Percentiles rank a stretch among this genome's conserved stretches.
phyloP scores from a whole-genome alignment of 2,329 filamentous ascomycete genomes.

The Sporothrix globosa region DNA sequence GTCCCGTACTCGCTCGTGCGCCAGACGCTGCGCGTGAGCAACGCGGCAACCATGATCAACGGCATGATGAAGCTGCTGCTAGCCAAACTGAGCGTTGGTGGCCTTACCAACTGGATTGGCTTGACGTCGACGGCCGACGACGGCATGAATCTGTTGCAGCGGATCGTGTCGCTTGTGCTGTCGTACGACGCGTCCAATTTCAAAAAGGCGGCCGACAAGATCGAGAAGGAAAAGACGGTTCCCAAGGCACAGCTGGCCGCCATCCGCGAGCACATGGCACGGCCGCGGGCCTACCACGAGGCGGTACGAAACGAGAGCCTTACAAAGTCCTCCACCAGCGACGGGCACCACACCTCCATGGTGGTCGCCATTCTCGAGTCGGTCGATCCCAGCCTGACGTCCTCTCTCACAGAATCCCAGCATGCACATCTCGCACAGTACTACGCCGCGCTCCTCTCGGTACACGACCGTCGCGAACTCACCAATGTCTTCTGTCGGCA shows the following conservation, averaged over 20 bases:
- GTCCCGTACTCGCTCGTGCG: constrained; percentile 72
- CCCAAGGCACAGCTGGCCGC: constrained; percentile 62
- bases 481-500: constrained; percentile 67
- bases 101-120: constrained; percentile 78
- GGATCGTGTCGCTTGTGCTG: constrained; percentile 73
- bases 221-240: constrained; percentile 64
- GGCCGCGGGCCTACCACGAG: constrained; percentile 60
- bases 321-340: constrained; percentile 42
- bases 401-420: constrained; percentile 59
- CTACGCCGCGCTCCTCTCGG: constrained; percentile 69
- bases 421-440: constrained; percentile 70
- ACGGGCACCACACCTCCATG: constrained; percentile 55
- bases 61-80: constrained; percentile 73
- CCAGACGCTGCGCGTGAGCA: constrained; percentile 74
- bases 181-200: constrained; percentile 74
- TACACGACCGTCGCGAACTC: constrained; percentile 74
- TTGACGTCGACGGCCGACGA: constrained; percentile 71
- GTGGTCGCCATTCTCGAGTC: constrained; percentile 66
- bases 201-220: constrained; percentile 63
- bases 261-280: constrained; percentile 61
- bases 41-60: constrained; percentile 80
- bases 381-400: constrained; percentile 50
- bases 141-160: constrained; percentile 78
- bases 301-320: constrained; percentile 60
- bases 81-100: constrained; percentile 75